Evolutionary conservation across 805 yeast genomes (phyloP).

Genomic region (Saccharomyces kudriavzevii): DNA sequence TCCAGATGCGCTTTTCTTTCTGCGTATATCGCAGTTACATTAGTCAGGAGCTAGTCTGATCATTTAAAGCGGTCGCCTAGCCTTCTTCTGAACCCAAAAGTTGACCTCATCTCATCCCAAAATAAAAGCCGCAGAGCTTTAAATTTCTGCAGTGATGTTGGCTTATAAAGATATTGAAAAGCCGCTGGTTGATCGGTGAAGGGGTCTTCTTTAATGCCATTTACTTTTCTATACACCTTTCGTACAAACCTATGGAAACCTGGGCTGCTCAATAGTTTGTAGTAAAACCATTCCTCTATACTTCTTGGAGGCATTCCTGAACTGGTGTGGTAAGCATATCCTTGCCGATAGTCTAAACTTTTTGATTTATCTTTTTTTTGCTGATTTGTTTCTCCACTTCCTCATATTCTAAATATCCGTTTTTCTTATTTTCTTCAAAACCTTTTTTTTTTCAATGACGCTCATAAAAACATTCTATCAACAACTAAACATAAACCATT

Average conservation of each 20-base stretch:
- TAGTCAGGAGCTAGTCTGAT: slow-evolving; percentile 1
- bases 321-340: not conserved
- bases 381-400: not conserved
- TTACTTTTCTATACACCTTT: slow-evolving; percentile 53
- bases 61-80: slow-evolving; percentile 11
- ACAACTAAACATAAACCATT: not conserved
- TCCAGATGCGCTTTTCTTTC: not conserved
- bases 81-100: slow-evolving; percentile 40
- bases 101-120: slow-evolving; percentile 49
- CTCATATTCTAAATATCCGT: not conserved
- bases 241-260: slow-evolving; percentile 58
- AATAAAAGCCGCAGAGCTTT: slow-evolving; percentile 56
- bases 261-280: slow-evolving; percentile 45
- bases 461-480: no score
- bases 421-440: not conserved
- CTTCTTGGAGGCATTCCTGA: slow-evolving; percentile 23
- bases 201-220: slow-evolving; percentile 43
- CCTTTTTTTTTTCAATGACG: no score
- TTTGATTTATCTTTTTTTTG: no score
- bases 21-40: not conserved
- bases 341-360: slow-evolving; percentile 6
- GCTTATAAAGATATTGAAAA: slow-evolving; percentile 31
- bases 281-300: slow-evolving; percentile 43
- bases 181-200: slow-evolving; percentile 17
- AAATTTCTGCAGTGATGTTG: slow-evolving; percentile 46